These are phyloP conservation scores for Citropsis articulata DNA, from an alignment of 345 rosid species.

Conservation along the genomic window DNA sequence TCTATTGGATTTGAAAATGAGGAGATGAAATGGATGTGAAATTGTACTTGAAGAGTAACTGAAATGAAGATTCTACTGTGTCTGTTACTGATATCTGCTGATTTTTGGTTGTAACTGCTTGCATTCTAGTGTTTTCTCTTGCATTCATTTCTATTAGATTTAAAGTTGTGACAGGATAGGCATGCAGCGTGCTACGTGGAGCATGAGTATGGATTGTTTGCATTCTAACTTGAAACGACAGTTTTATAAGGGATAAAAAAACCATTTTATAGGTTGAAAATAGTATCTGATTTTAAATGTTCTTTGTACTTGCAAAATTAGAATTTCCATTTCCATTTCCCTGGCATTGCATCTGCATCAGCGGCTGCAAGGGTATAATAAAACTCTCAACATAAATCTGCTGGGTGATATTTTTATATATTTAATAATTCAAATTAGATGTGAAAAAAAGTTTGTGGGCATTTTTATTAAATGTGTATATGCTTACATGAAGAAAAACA, in stretches of 20 bases:
- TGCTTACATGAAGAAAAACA: not conserved
- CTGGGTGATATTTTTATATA: not conserved
- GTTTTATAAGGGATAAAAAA: no score
- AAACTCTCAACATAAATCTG: not conserved
- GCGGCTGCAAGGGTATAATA: not conserved
- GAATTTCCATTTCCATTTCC: constrained; percentile 3
- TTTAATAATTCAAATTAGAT: not conserved
- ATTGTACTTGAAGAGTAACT: not conserved
- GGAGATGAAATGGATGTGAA: not conserved
- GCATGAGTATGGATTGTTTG: not conserved
- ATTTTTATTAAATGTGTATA: not conserved
- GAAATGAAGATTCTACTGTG: not conserved
- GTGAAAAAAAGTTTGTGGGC: not conserved
- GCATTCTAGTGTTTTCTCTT: not conserved
- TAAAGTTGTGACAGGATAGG: not conserved
- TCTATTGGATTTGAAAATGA: not conserved
- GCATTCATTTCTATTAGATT: not conserved
- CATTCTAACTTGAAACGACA: no score
- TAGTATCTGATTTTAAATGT: not conserved
- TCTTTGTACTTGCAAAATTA: not conserved
- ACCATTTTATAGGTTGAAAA: not conserved
- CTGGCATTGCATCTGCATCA: not conserved
- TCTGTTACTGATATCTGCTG: not conserved
- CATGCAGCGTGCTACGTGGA: not conserved
- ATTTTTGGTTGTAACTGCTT: not conserved